Conservation (phyloP, 345 rosid genomes). For the Fremontodendron californicum region DNA sequence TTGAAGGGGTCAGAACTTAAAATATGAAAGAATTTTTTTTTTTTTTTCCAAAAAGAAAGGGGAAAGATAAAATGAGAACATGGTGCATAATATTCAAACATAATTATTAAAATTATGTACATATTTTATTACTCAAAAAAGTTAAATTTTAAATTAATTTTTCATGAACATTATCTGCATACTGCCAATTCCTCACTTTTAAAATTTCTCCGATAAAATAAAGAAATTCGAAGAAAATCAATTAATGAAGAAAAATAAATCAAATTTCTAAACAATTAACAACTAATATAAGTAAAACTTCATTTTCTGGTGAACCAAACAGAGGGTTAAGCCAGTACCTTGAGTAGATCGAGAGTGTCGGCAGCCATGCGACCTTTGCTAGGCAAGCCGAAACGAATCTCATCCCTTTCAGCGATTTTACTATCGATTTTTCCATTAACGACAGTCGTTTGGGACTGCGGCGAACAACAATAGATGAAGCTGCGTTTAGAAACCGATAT, state of each 20-base stretch:
- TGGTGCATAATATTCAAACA: not conserved
- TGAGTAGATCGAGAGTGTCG: conserved; percentile 78
- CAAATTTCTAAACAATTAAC: not conserved
- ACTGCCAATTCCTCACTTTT: not conserved
- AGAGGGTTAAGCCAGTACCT: conserved; percentile 34
- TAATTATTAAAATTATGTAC: not conserved
- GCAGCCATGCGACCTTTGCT: conserved; percentile 96
- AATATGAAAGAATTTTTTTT: not conserved
- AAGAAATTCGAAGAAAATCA: not conserved
- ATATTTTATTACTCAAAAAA: not conserved
- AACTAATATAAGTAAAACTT: not conserved
- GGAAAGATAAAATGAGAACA: not conserved
- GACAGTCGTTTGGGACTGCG: conserved; percentile 38
- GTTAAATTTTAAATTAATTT: not conserved
- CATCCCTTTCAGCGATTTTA: conserved; percentile 36
- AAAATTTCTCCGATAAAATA: not conserved
- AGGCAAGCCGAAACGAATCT: conserved; percentile 86
- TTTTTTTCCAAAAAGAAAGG: not conserved
- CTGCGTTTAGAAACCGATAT: conserved; percentile 18
- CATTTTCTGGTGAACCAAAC: not conserved
- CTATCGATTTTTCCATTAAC: conserved; percentile 36
- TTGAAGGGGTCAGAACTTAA: conserved; percentile 16
- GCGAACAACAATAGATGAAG: conserved; percentile 30
- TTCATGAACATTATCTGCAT: not conserved
- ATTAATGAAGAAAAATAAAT: not conserved